Percentiles rank a stretch among this genome's conserved stretches.
These are phyloP conservation scores for Starmerella cellae DNA, from an alignment of 805 yeast genomes.

Conservation along the genomic window DNA sequence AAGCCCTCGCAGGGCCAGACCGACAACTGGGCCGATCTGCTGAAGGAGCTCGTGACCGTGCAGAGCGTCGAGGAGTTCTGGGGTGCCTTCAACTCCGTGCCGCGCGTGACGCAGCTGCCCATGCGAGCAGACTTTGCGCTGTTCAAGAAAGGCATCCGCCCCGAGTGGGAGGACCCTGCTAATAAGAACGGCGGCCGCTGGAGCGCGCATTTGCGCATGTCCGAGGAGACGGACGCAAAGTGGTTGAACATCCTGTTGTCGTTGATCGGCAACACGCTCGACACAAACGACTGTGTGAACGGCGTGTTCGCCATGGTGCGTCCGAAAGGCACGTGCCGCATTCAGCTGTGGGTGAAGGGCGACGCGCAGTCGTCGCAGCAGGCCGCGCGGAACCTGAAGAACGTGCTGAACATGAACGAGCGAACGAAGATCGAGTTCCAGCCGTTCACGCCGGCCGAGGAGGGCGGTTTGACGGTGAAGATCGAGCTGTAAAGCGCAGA, in stretches of 20 bases:
- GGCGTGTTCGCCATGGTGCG: conserved; percentile 88
- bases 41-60: conserved; percentile 85
- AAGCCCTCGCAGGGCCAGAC: conserved; percentile 65
- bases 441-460: conserved; percentile 37
- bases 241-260: conserved; percentile 68
- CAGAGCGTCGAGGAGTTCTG: conserved; percentile 96
- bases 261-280: conserved; percentile 90
- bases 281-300: conserved; percentile 69
- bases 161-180: conserved; percentile 94
- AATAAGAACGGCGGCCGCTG: conserved; percentile 91
- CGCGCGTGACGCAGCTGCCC: conserved; percentile 83
- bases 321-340: conserved; percentile 55
- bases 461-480: conserved; percentile 14
- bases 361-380: conserved; percentile 42
- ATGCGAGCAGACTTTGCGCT: conserved; percentile 86
- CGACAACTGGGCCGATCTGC: conserved; percentile 83
- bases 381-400: conserved; percentile 79
- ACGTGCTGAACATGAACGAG: conserved; percentile 53
- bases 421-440: conserved; percentile 71
- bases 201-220: conserved; percentile 52
- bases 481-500: conserved; percentile 15
- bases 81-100: conserved; percentile 92
- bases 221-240: conserved; percentile 59
- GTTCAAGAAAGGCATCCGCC: conserved; percentile 85
- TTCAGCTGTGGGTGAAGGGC: conserved; percentile 86